These are phyloP conservation scores for Leucocoprinus leucothites DNA, from an alignment of 768 basidiomycete genomes.

Conservation along the genomic window DNA sequence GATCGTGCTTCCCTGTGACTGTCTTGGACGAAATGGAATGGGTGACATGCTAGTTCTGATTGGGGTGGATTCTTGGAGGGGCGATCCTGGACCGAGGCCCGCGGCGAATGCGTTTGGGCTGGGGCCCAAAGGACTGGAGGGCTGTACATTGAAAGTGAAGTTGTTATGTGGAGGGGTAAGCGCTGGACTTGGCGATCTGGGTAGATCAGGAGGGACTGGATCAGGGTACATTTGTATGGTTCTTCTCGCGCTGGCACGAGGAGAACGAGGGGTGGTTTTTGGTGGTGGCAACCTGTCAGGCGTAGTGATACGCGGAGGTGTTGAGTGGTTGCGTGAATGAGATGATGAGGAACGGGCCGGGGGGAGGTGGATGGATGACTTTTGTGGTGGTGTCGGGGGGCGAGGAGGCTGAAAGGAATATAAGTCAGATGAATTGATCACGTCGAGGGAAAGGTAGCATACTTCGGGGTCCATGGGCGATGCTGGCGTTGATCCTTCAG, in stretches of 20 bases:
- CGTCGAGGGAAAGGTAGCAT: not conserved
- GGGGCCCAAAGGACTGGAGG: not conserved
- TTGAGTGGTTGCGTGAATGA: slow-evolving; percentile 1
- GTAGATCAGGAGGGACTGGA: not conserved
- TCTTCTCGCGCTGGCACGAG: slow-evolving; percentile 2
- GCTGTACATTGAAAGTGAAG: slow-evolving; percentile 14
- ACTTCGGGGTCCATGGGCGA: slow-evolving; percentile 10
- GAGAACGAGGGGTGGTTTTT: slow-evolving; percentile 7
- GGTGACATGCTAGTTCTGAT: slow-evolving; percentile 24
- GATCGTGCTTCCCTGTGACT: slow-evolving; percentile 34
- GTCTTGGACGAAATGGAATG: slow-evolving; percentile 32
- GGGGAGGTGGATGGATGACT: slow-evolving; percentile 5
- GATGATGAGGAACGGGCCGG: slow-evolving; percentile 7
- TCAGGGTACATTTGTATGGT: slow-evolving; percentile 3
- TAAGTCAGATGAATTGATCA: not conserved
- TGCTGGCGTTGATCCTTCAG: not conserved
- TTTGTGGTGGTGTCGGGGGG: slow-evolving; percentile 11
- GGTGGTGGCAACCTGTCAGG: slow-evolving; percentile 5
- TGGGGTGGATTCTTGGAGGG: slow-evolving; percentile 23
- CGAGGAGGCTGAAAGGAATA: not conserved
- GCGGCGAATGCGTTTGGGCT: not conserved
- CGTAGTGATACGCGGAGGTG: slow-evolving; percentile 11
- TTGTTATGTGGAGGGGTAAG: not conserved
- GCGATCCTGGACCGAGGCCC: slow-evolving; percentile 12
- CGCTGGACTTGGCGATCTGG: not conserved